Percentiles rank a stretch among this genome's conserved stretches.
Evolutionary conservation across 371 early-diverging fungal species (phyloP).

Genomic region (Rhizomucor pusillus): DNA sequence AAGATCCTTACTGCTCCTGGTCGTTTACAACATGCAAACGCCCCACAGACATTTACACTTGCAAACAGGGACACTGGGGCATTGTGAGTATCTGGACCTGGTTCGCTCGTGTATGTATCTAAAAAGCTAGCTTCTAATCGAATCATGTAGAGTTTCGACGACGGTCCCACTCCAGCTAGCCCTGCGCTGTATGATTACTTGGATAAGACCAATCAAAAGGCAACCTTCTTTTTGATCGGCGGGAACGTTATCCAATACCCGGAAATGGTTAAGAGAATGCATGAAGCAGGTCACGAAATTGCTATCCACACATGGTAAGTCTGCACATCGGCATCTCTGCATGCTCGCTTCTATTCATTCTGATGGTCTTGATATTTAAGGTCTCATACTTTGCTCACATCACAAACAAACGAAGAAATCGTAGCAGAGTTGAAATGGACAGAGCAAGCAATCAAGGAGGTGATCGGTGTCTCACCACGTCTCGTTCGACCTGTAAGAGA

Average conservation of each 20-base stretch:
- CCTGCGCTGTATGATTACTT: slow-evolving; percentile 49
- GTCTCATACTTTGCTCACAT: slow-evolving; percentile 49
- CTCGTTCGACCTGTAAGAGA: slow-evolving; percentile 25
- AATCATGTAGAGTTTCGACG: slow-evolving; percentile 49
- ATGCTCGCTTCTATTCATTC: not conserved
- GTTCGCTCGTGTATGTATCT: slow-evolving; percentile 1
- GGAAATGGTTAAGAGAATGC: slow-evolving; percentile 47
- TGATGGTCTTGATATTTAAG: not conserved
- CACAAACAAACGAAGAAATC: slow-evolving; percentile 53
- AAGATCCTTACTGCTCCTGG: slow-evolving; percentile 52
- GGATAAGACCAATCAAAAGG: slow-evolving; percentile 48
- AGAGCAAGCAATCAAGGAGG: slow-evolving; percentile 52
- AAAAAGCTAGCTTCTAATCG: slow-evolving; percentile 20
- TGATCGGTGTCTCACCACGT: slow-evolving; percentile 40
- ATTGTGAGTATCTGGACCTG: not conserved
- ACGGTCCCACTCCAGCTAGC: slow-evolving; percentile 54
- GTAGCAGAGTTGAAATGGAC: slow-evolving; percentile 65
- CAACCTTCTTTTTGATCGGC: slow-evolving; percentile 66
- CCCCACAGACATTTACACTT: slow-evolving; percentile 41
- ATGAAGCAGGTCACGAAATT: slow-evolving; percentile 45
- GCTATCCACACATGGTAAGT: slow-evolving; percentile 53
- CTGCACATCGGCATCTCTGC: too few relatives aligned
- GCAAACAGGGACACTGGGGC: slow-evolving; percentile 38
- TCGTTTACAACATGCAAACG: slow-evolving; percentile 49
- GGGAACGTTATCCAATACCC: slow-evolving; percentile 53